Evolutionary conservation across 2,329 filamentous ascomycete genomes (phyloP).

Genomic region (Byssothecium circinans): DNA sequence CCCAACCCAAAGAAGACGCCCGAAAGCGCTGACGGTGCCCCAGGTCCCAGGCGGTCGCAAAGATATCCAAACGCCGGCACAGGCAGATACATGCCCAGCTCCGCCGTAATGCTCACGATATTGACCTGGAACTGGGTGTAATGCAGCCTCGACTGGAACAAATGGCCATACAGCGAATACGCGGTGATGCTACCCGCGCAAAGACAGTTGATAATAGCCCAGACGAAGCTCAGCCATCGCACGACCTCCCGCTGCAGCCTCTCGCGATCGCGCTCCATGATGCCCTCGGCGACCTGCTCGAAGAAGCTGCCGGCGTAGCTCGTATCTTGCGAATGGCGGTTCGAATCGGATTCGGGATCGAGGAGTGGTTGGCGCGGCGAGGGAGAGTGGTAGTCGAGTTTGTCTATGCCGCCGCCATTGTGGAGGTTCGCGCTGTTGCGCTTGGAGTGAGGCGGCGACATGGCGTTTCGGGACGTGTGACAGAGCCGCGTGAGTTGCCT

Average conservation of each 20-base stretch:
- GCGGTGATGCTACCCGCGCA: slow-evolving; percentile 90
- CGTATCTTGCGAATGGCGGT: slow-evolving; percentile 44
- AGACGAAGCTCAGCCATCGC: slow-evolving; percentile 60
- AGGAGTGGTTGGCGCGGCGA: slow-evolving; percentile 47
- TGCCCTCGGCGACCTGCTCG: slow-evolving; percentile 62
- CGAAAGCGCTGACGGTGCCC: slow-evolving; percentile 72
- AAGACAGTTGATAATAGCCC: slow-evolving; percentile 66
- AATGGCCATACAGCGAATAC: slow-evolving; percentile 89
- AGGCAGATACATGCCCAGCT: slow-evolving; percentile 87
- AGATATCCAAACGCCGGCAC: slow-evolving; percentile 87
- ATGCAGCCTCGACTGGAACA: slow-evolving; percentile 81
- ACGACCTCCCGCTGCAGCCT: slow-evolving; percentile 56
- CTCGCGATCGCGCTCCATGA: slow-evolving; percentile 59
- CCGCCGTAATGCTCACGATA: slow-evolving; percentile 81
- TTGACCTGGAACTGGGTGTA: slow-evolving; percentile 95
- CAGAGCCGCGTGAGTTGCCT: slow-evolving; percentile 14
- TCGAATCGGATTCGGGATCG: slow-evolving; percentile 32
- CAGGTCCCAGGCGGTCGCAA: slow-evolving; percentile 85
- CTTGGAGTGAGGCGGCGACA: slow-evolving; percentile 37
- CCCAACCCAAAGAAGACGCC: slow-evolving; percentile 75
- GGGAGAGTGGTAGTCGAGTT: slow-evolving; percentile 51
- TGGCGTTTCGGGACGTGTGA: slow-evolving; percentile 27
- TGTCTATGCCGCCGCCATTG: slow-evolving; percentile 45
- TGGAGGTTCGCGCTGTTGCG: slow-evolving; percentile 26
- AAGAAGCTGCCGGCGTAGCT: slow-evolving; percentile 59